Evolutionary conservation across 805 yeast species (phyloP).

Genomic region (Hanseniaspora nectarophila): DNA sequence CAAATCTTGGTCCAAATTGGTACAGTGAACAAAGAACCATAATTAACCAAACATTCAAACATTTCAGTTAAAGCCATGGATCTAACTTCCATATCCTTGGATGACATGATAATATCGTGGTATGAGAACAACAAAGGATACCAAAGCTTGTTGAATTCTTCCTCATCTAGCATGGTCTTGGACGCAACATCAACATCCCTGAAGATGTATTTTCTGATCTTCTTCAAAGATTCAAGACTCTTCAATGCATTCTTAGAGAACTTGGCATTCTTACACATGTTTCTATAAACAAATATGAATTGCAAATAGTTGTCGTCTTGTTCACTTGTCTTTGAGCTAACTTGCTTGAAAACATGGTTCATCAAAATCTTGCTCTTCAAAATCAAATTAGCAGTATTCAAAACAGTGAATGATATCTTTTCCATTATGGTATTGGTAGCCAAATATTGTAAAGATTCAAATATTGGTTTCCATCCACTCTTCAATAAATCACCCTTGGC

Average conservation of each 20-base stretch:
- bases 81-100: slow-evolving; percentile 87
- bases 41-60: slow-evolving; percentile 67
- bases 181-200: slow-evolving; percentile 21
- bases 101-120: slow-evolving; percentile 82
- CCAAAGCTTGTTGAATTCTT: slow-evolving; percentile 53
- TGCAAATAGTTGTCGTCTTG: slow-evolving; percentile 57
- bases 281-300: slow-evolving; percentile 63
- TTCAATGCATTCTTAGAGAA: slow-evolving; percentile 73
- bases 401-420: slow-evolving; percentile 9
- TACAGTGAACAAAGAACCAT: slow-evolving; percentile 64
- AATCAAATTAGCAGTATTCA: slow-evolving; percentile 10
- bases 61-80: slow-evolving; percentile 72
- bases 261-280: slow-evolving; percentile 69
- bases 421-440: slow-evolving; percentile 36
- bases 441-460: slow-evolving; percentile 64
- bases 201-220: slow-evolving; percentile 41
- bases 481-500: slow-evolving; percentile 62
- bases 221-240: slow-evolving; percentile 61
- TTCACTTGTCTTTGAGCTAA: slow-evolving; percentile 14
- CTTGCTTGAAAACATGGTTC: slow-evolving; percentile 9
- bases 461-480: slow-evolving; percentile 91
- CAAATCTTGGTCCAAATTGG: slow-evolving; percentile 78
- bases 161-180: slow-evolving; percentile 25
- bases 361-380: slow-evolving; percentile 11
- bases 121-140: slow-evolving; percentile 77